phyloP scores from a whole-genome alignment of 331 rosid genomes.

The Spiraea crenata region DNA sequence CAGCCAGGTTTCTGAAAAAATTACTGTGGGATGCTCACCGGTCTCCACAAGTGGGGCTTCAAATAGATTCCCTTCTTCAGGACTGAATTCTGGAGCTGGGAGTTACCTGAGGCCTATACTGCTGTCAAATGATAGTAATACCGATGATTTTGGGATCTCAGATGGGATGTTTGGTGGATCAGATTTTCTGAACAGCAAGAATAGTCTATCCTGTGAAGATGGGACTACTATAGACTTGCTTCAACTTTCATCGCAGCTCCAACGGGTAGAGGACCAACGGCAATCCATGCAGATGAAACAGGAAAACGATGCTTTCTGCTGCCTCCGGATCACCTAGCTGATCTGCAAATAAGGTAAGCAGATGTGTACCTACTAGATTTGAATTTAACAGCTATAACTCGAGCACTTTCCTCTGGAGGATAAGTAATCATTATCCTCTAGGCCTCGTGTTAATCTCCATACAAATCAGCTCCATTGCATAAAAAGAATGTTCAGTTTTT shows the following conservation, averaged over 20 bases:
- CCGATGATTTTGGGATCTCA: constrained; percentile 49
- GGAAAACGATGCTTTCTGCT: constrained; percentile 59
- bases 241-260: constrained; percentile 77
- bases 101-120: constrained; percentile 39
- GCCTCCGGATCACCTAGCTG: constrained; percentile 52
- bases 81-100: constrained; percentile 44
- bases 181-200: constrained; percentile 33
- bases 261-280: constrained; percentile 65
- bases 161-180: constrained; percentile 55
- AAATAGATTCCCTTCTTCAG: constrained; percentile 41
- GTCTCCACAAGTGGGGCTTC: constrained; percentile 49
- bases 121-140: constrained; percentile 38
- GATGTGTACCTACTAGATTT: constrained; percentile 8
- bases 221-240: constrained; percentile 65
- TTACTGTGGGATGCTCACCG: constrained; percentile 47
- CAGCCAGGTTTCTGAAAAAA: constrained; percentile 43
- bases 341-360: constrained; percentile 37
- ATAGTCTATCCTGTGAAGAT: constrained; percentile 41
- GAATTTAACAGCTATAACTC: background rate
- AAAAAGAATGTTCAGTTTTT: background rate
- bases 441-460: background rate
- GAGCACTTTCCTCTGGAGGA: too few relatives aligned
- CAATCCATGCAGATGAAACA: constrained; percentile 57
- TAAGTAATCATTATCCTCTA: background rate
- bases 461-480: background rate